These are phyloP conservation scores for Pseudogymnoascus sp. DNA, from an alignment of 2,329 filamentous ascomycete genomes.

Conservation along the genomic window DNA sequence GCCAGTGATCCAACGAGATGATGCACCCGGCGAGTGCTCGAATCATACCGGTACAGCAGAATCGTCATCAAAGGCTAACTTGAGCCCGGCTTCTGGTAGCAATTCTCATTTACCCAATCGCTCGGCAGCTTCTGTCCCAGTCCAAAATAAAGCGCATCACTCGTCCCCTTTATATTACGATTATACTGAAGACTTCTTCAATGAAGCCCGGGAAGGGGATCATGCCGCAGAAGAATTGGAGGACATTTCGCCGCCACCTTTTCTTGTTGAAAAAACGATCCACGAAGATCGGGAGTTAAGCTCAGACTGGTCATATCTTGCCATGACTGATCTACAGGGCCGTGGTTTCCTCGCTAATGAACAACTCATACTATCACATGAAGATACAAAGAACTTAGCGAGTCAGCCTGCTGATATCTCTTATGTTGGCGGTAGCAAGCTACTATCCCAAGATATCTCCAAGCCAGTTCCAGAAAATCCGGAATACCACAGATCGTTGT, in stretches of 20 bases:
- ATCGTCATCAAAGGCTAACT: background rate
- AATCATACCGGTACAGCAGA: background rate
- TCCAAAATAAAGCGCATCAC: background rate
- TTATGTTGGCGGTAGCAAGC: background rate
- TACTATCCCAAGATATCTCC: background rate
- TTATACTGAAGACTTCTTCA: conserved; percentile 30
- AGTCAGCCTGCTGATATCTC: background rate
- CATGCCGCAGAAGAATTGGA: conserved; percentile 15
- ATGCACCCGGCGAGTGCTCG: background rate
- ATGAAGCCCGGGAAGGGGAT: conserved; percentile 12
- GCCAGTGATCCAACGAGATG: background rate
- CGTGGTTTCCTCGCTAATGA: conserved; percentile 8
- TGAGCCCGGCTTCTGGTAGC: background rate
- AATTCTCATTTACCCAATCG: background rate
- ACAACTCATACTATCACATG: background rate
- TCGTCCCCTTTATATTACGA: conserved; percentile 29
- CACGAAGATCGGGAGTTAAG: conserved; percentile 25
- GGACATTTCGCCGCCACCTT: conserved; percentile 21
- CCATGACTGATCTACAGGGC: conserved; percentile 1
- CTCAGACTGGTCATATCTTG: conserved; percentile 15
- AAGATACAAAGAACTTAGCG: background rate
- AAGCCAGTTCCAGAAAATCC: background rate
- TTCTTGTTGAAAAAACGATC: conserved; percentile 25
- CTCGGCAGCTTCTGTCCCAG: background rate
- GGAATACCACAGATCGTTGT: background rate